A percentile compares a stretch with the other conserved stretches of the same genome.
These are phyloP conservation scores for Penicillium robsamsonii DNA, from an alignment of 495 filamentous ascomycete species.

Conservation along the genomic window DNA sequence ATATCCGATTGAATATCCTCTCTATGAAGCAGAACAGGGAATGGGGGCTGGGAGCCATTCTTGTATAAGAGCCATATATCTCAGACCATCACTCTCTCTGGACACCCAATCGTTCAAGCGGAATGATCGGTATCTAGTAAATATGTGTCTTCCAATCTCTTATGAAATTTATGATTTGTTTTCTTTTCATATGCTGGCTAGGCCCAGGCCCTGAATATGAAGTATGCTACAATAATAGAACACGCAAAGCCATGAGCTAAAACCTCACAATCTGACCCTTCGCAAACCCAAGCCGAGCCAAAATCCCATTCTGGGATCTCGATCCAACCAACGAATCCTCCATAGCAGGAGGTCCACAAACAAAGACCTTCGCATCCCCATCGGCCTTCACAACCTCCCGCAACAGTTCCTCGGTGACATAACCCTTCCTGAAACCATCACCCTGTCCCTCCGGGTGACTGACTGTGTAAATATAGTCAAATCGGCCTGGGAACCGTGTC, in stretches of 20 bases:
- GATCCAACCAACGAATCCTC: conserved; percentile 54
- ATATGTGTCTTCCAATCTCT: background rate
- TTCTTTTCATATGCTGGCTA: background rate
- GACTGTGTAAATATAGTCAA: conserved; percentile 60
- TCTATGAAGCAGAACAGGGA: background rate
- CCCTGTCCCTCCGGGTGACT: conserved; percentile 39
- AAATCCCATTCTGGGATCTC: conserved; percentile 35
- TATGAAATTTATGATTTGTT: background rate
- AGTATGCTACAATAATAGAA: background rate
- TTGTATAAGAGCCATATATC: background rate
- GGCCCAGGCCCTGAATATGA: background rate
- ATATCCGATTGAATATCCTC: background rate
- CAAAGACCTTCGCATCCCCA: conserved; percentile 56
- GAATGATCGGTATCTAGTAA: background rate
- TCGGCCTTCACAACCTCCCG: conserved; percentile 42
- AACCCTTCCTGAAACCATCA: conserved; percentile 48
- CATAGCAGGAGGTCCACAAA: conserved; percentile 66
- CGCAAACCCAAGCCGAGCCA: conserved; percentile 51
- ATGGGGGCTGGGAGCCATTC: background rate
- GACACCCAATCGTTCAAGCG: background rate
- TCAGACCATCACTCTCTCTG: background rate
- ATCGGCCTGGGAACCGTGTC: conserved; percentile 52
- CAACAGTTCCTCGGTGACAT: conserved; percentile 56
- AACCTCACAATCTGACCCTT: conserved; percentile 57
- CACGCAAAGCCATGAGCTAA: conserved; percentile 21